Percentiles rank a stretch among this genome's conserved stretches.
These are phyloP conservation scores for Nicotiana tabacum DNA, from an alignment of 257 asterid genomes.

Conservation along the genomic window DNA sequence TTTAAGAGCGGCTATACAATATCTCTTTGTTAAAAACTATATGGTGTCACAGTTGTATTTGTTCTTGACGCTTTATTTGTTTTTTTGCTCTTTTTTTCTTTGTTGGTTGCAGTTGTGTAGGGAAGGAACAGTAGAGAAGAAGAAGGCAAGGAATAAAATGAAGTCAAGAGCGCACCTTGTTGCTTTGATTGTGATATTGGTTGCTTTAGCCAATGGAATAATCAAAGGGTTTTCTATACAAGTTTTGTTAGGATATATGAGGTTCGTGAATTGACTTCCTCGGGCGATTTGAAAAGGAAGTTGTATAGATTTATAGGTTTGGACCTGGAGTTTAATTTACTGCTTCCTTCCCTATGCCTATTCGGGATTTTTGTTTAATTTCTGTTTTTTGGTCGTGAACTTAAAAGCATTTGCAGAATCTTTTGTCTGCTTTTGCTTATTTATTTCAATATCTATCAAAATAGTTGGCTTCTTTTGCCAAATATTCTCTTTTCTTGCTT, in stretches of 20 bases:
- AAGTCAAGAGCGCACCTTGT: constrained; percentile 17
- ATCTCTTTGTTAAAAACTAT: background rate
- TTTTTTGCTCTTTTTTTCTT: background rate
- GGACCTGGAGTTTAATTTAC: background rate
- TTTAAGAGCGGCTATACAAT: too few relatives aligned
- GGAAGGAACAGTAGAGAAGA: background rate
- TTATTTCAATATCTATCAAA: background rate
- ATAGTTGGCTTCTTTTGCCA: background rate
- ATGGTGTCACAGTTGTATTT: background rate
- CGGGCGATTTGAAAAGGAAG: background rate
- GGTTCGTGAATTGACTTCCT: constrained; percentile 19
- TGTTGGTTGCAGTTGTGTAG: background rate
- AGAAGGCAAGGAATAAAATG: background rate
- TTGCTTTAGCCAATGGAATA: background rate
- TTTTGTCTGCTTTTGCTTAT: background rate
- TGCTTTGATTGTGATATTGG: background rate
- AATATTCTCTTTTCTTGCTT: background rate
- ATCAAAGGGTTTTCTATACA: too few relatives aligned
- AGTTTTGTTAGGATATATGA: background rate
- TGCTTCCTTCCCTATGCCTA: background rate
- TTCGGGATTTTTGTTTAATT: background rate
- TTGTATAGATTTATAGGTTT: background rate
- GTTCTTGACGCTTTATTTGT: background rate
- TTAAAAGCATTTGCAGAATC: background rate
- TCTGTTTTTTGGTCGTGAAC: background rate